A percentile compares a stretch with the other conserved stretches of the same genome.
Conservation (phyloP, 169 alveolate genomes). For the Theileria luwenshuni region DNA sequence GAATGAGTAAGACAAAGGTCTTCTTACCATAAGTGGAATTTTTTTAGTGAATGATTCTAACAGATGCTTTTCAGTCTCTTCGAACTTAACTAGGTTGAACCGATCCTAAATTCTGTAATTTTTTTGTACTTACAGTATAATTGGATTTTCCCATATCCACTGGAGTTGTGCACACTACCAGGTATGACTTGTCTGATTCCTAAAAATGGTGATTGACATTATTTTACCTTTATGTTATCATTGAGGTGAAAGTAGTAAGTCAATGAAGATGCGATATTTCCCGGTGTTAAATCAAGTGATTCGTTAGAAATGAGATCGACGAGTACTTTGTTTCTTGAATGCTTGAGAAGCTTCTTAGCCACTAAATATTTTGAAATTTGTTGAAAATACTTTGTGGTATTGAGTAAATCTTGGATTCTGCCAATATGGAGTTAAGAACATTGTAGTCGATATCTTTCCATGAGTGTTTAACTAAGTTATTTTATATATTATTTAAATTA, state of each 20-base stretch:
- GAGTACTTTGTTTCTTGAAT: conserved; percentile 30
- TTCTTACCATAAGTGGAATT: conserved; percentile 13
- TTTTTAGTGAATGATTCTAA: neutral
- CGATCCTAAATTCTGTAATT: neutral
- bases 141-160: neutral
- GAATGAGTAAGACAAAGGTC: neutral
- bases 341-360: conserved; percentile 21
- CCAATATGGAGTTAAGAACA: neutral
- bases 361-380: conserved; percentile 1
- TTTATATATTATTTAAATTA: too few relatives aligned
- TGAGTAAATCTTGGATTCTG: conserved; percentile 32
- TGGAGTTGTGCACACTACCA: conserved; percentile 42
- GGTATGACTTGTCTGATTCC: conserved; percentile 15
- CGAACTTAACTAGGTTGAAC: neutral
- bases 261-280: conserved; percentile 30
- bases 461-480: neutral
- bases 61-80: neutral
- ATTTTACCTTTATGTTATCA: neutral
- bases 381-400: conserved; percentile 24
- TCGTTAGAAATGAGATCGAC: conserved; percentile 17
- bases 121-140: neutral
- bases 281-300: conserved; percentile 23
- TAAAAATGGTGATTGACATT: conserved; percentile 6
- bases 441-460: conserved; percentile 13
- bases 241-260: conserved; percentile 23